Conservation (phyloP, 1,284 basidiomycete genomes). For the Cystobasidium sp. region DNA sequence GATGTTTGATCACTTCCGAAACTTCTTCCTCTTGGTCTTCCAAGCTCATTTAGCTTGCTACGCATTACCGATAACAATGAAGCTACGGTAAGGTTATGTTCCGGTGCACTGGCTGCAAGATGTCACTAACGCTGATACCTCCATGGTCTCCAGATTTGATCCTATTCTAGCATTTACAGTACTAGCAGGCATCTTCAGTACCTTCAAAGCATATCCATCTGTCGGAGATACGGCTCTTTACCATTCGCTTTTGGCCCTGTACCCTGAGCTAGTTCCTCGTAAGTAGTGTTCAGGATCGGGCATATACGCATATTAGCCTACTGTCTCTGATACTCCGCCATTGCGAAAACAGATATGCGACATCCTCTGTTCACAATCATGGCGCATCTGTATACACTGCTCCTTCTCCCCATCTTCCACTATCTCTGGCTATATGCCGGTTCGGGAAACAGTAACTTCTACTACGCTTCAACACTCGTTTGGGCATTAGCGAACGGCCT, state of each 20-base stretch:
- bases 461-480: slow-evolving; percentile 92
- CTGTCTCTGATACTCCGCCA: not conserved
- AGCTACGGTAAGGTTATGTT: slow-evolving; percentile 68
- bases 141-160: slow-evolving; percentile 67
- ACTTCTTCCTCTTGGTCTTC: slow-evolving; percentile 95
- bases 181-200: slow-evolving; percentile 75
- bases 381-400: slow-evolving; percentile 79
- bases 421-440: slow-evolving; percentile 89
- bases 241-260: slow-evolving; percentile 75
- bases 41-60: slow-evolving; percentile 85
- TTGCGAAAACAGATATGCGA: slow-evolving; percentile 68
- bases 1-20: slow-evolving; percentile 97
- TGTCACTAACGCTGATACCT: not conserved
- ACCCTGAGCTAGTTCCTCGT: slow-evolving; percentile 84
- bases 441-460: slow-evolving; percentile 97
- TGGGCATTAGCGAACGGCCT: slow-evolving; percentile 62
- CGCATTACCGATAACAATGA: slow-evolving; percentile 79
- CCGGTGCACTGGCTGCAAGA: not conserved
- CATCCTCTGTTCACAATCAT: slow-evolving; percentile 84
- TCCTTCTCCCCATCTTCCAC: slow-evolving; percentile 88
- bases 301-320: not conserved
- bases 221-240: slow-evolving; percentile 87
- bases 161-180: slow-evolving; percentile 79
- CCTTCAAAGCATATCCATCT: slow-evolving; percentile 91
- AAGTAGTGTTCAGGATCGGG: slow-evolving; percentile 55